Base-by-base conservation (phyloP, 495 filamentous ascomycete species). In the Venustampulla echinocandica region DNA sequence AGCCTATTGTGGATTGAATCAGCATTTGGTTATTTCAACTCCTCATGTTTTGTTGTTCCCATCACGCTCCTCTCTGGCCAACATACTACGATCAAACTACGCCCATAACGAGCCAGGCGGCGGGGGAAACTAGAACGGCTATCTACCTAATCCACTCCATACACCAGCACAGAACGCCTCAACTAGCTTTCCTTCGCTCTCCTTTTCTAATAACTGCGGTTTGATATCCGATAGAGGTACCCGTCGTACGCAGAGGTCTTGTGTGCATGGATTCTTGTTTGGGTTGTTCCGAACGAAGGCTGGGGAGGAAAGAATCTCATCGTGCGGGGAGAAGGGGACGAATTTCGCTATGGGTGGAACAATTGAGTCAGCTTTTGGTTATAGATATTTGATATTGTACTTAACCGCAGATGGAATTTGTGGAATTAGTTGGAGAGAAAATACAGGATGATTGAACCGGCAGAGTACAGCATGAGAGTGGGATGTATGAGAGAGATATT, bases 141-240 rank as follows among this genome's bases (percentile, higher is more conserved):
- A n/a, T n/a, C n/a, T 27, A 56, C 57, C 53, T 20, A 56, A 46
- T 9, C 57, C 53, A 13, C 47, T 32, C 53, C 53, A 56, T 32
- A 59, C 53, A 0, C 57, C 53, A 10, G 50, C 53, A 34, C 53
- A 59, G 39, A 59, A 59, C 21, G 45, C 52, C 46, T 59, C 56
- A 7, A 50, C 46, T 20, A 59, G 25, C 42, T 50, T 52, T 17
- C 49, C 49, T 30, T 53, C 28, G 50, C 58, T 81, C 80, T 79
- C 47, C 27, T 54, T 52, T 43, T 81, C 68, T 9, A 84, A 63
- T 45, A 88, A 64, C 46, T 77, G 66, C 2, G 84, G 79, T 44
- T 75, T 74, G 33, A 88, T 77, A 57, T 79, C 75, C 25, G 57
- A 59, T 21, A 88, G 62, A 0, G 79, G 77, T 10, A 88, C 70